phyloP scores from a whole-genome alignment of 2,329 filamentous ascomycete species.

The Fusarium nematophilum region DNA sequence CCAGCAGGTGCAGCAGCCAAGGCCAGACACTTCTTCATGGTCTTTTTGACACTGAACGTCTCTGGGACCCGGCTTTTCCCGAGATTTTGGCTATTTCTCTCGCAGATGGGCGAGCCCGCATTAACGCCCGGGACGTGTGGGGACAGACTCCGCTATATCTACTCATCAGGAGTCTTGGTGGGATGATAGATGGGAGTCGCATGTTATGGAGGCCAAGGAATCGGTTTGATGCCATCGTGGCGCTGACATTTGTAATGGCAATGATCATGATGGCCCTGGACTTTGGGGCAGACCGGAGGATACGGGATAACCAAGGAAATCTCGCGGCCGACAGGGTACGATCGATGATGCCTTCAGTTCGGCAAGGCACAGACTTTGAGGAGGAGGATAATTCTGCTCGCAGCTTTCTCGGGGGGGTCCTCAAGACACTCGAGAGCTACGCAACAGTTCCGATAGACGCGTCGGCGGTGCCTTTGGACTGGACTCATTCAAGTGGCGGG shows the following conservation, averaged over 20 bases:
- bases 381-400: no score
- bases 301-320: background rate
- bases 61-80: no score
- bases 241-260: no score
- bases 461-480: background rate
- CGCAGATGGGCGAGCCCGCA: background rate
- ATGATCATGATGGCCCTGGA: background rate
- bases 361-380: background rate
- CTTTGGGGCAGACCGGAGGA: background rate
- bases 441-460: background rate
- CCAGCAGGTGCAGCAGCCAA: background rate
- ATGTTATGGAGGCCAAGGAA: no score
- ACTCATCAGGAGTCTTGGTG: background rate
- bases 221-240: no score
- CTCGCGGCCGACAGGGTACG: background rate
- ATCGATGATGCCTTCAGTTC: no score
- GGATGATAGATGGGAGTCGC: background rate
- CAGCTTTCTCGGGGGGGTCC: rapidly evolving
- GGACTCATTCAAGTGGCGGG: no score
- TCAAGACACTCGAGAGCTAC: background rate
- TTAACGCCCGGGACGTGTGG: background rate
- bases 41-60: no score
- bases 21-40: background rate
- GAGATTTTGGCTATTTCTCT: rapidly evolving
- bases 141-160: background rate